phyloP scores from a whole-genome alignment of 2,329 filamentous ascomycete species.

The Curvularia verruculosa region DNA sequence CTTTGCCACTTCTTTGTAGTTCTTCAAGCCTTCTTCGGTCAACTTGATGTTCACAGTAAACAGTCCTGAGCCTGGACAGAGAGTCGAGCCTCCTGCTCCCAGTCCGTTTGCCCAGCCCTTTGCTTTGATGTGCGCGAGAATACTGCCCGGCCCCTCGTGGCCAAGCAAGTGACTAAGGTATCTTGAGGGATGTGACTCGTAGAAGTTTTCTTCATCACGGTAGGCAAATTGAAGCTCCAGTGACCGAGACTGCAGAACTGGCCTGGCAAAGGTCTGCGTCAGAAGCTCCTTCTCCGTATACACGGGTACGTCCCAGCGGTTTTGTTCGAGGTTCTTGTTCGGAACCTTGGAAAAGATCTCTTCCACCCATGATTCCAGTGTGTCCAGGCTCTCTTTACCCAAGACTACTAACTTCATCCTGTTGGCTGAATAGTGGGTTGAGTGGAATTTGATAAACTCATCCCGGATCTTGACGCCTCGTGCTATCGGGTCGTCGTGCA shows the following conservation, averaged over 20 bases:
- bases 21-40: conserved; percentile 81
- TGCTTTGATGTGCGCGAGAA: conserved; percentile 85
- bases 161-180: conserved; percentile 91
- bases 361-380: conserved; percentile 80
- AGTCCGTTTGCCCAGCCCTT: conserved; percentile 89
- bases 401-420: conserved; percentile 90
- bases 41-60: conserved; percentile 81
- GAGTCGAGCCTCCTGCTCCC: conserved; percentile 73
- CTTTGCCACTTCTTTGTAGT: conserved; percentile 83
- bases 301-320: conserved; percentile 70
- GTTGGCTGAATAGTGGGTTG: conserved; percentile 89
- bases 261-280: conserved; percentile 84
- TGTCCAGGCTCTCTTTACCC: conserved; percentile 79
- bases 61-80: conserved; percentile 80
- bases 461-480: conserved; percentile 83
- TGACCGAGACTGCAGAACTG: conserved; percentile 84
- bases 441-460: conserved; percentile 92
- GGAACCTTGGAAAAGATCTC: conserved; percentile 81
- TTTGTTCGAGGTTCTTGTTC: conserved; percentile 77
- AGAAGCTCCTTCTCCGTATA: conserved; percentile 65
- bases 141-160: conserved; percentile 90
- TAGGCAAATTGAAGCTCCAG: conserved; percentile 84
- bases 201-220: conserved; percentile 80
- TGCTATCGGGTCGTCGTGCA: conserved; percentile 81
- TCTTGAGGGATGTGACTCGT: conserved; percentile 79